These are phyloP conservation scores for Endotrypanum monterogeii DNA, from an alignment of 208 protist species.

Conservation along the genomic window DNA sequence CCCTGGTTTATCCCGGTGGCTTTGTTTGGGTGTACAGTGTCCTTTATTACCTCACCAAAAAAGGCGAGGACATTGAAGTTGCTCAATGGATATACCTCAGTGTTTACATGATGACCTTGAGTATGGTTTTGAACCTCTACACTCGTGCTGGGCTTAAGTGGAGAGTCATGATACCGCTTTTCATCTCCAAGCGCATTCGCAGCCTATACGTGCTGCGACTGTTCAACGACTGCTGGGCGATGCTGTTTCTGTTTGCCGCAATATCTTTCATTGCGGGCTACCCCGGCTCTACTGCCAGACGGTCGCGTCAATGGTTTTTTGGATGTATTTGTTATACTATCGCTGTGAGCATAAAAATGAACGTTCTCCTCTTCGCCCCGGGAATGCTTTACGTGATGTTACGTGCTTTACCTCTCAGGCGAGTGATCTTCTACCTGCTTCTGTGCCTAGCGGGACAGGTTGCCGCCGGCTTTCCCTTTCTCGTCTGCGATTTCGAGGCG, in stretches of 20 bases:
- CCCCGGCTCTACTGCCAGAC: conserved; percentile 6
- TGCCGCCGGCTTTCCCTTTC: conserved; percentile 64
- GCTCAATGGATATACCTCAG: conserved; percentile 79
- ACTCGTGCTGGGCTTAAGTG: conserved; percentile 31
- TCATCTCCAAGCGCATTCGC: conserved; percentile 84
- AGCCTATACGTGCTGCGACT: conserved; percentile 85
- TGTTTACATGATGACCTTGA: conserved; percentile 70
- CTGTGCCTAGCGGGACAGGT: conserved; percentile 67
- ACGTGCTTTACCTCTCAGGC: conserved; percentile 40
- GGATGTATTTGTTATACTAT: conserved; percentile 73
- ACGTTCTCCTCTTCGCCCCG: conserved; percentile 93
- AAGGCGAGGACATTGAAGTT: conserved; percentile 55
- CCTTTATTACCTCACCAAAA: conserved; percentile 78
- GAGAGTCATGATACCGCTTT: conserved; percentile 44
- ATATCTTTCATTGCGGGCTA: conserved; percentile 46
- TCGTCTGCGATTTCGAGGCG: conserved; percentile 38
- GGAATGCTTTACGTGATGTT: conserved; percentile 80
- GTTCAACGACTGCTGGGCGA: conserved; percentile 91
- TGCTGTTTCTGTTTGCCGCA: conserved; percentile 78
- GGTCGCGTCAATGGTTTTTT: conserved; percentile 48
- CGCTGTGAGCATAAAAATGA: conserved; percentile 97
- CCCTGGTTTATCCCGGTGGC: conserved; percentile 89
- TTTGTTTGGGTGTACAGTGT: conserved; percentile 89
- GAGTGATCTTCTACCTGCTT: conserved; percentile 63
- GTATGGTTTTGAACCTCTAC: conserved; percentile 54